phyloP scores from a whole-genome alignment of 805 yeast genomes.

The Candida loeiensis region DNA sequence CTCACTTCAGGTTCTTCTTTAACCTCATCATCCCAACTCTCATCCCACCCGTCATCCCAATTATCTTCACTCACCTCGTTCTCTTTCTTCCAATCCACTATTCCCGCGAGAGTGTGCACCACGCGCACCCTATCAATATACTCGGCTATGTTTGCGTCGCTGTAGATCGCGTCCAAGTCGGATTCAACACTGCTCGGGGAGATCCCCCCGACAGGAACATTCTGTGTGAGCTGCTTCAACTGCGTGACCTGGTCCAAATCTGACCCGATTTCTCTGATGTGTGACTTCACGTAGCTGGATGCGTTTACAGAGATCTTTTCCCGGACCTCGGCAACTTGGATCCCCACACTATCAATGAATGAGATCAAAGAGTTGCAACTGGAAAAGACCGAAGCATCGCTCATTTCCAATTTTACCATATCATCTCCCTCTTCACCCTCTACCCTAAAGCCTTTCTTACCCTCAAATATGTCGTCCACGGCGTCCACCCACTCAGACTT shows the following conservation, averaged over 20 bases:
- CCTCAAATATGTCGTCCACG: constrained; percentile 9
- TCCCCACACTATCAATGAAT: constrained; percentile 5
- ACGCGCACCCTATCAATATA: constrained; percentile 29
- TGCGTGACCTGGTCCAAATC: constrained; percentile 6
- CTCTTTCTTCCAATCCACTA: constrained; percentile 7
- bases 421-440: constrained; percentile 8
- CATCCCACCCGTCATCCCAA: constrained; percentile 30
- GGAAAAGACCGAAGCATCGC: neutral
- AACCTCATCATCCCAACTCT: constrained; percentile 24
- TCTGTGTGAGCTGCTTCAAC: constrained; percentile 12
- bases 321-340: constrained; percentile 1
- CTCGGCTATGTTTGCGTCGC: constrained; percentile 30
- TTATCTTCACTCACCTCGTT: constrained; percentile 14
- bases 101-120: constrained; percentile 2
- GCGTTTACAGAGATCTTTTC: neutral
- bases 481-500: constrained; percentile 12
- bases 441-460: constrained; percentile 1
- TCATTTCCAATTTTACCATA: neutral
- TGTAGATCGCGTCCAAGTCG: constrained; percentile 6
- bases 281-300: constrained; percentile 2
- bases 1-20: neutral
- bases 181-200: constrained; percentile 4
- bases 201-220: constrained; percentile 12
- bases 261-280: constrained; percentile 2
- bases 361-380: neutral